phyloP scores from a whole-genome alignment of 306 rosid genomes.

The Lathyrus tuberosus region DNA sequence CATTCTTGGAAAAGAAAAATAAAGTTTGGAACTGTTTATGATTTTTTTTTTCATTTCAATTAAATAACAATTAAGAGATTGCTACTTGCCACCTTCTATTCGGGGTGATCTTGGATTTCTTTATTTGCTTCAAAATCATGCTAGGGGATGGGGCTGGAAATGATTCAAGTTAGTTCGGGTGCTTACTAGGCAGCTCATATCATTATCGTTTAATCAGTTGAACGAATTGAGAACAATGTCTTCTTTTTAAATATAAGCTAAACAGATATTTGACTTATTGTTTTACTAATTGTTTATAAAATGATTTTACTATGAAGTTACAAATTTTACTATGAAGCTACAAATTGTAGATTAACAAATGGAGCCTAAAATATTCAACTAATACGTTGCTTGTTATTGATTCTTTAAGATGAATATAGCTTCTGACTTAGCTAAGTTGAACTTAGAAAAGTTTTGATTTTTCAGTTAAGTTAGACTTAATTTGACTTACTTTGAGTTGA shows the following conservation, averaged over 20 bases:
- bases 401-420: background rate
- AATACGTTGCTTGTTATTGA: background rate
- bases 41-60: background rate
- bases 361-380: background rate
- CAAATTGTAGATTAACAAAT: too few species aligned
- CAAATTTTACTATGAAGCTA: background rate
- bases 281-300: background rate
- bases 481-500: background rate
- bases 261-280: background rate
- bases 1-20: background rate
- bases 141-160: background rate
- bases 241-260: background rate
- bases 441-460: background rate
- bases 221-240: background rate
- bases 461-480: background rate
- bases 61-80: background rate
- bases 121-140: conserved; percentile 20
- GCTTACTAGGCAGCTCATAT: background rate
- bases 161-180: background rate
- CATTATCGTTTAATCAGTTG: background rate
- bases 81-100: background rate
- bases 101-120: background rate
- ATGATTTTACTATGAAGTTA: conserved; percentile 1
- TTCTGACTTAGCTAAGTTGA: background rate
- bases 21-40: background rate